Evolutionary conservation across 1,139 yeast species (phyloP), one percentile per base, ranked within the genome.

Genomic region (Hansenula sp.): DNA sequence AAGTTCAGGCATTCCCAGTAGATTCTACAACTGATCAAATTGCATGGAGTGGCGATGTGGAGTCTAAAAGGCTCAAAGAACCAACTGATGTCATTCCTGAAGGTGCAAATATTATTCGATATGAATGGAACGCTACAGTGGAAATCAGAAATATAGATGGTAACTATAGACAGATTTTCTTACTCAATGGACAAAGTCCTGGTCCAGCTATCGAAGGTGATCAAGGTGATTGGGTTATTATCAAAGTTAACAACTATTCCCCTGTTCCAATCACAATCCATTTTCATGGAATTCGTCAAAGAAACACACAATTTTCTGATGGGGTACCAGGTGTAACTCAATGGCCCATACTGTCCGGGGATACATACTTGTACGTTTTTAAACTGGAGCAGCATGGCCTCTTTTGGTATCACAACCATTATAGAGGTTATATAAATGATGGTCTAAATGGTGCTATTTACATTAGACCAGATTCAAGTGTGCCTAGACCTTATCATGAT

Each of bases 401-500:
- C 6, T 57, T 57, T 22, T 66, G 69, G 69, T 66, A 65, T 47
- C 70, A 66, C 44, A 60, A 68, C 9, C 70, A 66, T 41, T 60
- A 50, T 38, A 47, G 68, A 35, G 69, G 67, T 0, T 64, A 65
- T 40, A 48, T 60, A 34, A 59, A 65, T 21, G 70, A 66, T 46
- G 70, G 70, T 6, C 44, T 66, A 8, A 53, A 52, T 35, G 71
- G 71, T 3, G 59, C 62, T 11, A 55, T 62, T 13, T 61, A 60
- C 38, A 56, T 65, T 18, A 42, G 51, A 17, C 68, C 69, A 1
- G 33, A 43, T 7, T 37, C 36, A 1, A 49, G 48, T 6, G 45
- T 56, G n/a, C 43, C 42, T 16, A 50, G 66, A 30, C 68, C 68
- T 2, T 64, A 63, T 39, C 13, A 40, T 2, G 43, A 51, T 7